Conservation (phyloP, 2,329 filamentous ascomycete genomes). For the Venturiaceae sp. region DNA sequence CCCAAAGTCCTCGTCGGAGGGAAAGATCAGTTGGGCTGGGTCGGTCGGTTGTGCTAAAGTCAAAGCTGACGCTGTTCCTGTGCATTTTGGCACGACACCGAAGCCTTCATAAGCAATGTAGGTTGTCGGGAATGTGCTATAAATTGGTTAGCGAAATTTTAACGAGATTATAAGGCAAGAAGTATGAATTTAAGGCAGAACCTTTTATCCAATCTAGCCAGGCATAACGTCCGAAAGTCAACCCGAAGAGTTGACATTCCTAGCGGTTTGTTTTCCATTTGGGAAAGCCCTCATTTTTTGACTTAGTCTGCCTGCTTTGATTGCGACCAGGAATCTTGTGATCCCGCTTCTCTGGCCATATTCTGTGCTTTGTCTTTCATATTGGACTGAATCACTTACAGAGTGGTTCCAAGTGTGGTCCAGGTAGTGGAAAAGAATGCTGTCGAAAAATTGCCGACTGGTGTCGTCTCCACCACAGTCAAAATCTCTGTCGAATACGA, state of each 20-base stretch:
- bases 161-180: no score
- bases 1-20: background rate
- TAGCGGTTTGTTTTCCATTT: no score
- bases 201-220: no score
- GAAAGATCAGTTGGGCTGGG: background rate
- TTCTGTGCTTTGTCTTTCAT: no score
- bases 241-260: no score
- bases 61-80: background rate
- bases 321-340: no score
- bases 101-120: background rate
- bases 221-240: no score
- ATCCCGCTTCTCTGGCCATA: no score
- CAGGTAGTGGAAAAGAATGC: background rate
- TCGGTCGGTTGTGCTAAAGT: background rate
- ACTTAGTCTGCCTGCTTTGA: no score
- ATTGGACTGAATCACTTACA: no score
- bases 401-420: background rate
- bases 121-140: background rate
- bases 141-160: background rate
- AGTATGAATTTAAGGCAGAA: no score
- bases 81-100: background rate
- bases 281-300: no score
- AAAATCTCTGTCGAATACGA: background rate
- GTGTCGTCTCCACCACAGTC: background rate
- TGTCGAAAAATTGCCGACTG: background rate